Conservation (phyloP, 2,329 filamentous ascomycete species). For the Metarhizium robertsii region DNA sequence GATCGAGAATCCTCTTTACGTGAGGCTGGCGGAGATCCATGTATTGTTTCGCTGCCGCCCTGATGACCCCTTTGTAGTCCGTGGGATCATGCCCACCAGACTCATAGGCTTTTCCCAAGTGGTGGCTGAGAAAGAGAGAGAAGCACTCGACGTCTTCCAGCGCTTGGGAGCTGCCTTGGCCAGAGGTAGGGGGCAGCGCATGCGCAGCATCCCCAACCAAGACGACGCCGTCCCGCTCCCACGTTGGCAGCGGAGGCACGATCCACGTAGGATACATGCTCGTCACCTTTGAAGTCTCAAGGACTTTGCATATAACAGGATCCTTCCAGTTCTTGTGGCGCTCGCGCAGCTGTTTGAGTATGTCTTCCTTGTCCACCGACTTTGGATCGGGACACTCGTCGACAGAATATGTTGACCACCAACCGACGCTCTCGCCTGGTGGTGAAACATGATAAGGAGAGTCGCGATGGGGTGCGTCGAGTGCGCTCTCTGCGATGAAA, state of each 20-base stretch:
- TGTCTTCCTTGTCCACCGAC: constrained; percentile 10
- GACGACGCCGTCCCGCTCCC: constrained; percentile 13
- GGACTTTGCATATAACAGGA: constrained; percentile 10
- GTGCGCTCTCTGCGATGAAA: constrained; percentile 9
- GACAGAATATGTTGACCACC: constrained; percentile 13
- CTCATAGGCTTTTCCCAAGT: constrained; percentile 4
- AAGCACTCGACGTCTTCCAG: constrained; percentile 13
- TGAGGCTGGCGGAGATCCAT: constrained; percentile 11
- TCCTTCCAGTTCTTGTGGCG: constrained; percentile 12
- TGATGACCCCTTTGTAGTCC: constrained; percentile 8
- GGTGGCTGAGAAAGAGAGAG: constrained; percentile 9
- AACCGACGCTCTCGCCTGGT: constrained; percentile 9
- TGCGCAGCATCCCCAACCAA: constrained; percentile 14
- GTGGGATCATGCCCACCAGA: background rate
- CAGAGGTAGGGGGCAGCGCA: constrained; percentile 12
- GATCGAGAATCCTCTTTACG: constrained; percentile 10
- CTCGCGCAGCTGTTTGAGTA: constrained; percentile 10
- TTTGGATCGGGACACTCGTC: constrained; percentile 9
- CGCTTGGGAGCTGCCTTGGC: constrained; percentile 13
- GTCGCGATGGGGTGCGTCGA: constrained; percentile 8
- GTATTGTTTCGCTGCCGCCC: constrained; percentile 11
- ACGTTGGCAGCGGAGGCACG: constrained; percentile 10
- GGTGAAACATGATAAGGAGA: constrained; percentile 11
- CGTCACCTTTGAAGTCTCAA: constrained; percentile 4
- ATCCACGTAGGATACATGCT: constrained; percentile 15